These are phyloP conservation scores for Kodamaea jinghongensis DNA, from an alignment of 805 yeast genomes.

Conservation along the genomic window DNA sequence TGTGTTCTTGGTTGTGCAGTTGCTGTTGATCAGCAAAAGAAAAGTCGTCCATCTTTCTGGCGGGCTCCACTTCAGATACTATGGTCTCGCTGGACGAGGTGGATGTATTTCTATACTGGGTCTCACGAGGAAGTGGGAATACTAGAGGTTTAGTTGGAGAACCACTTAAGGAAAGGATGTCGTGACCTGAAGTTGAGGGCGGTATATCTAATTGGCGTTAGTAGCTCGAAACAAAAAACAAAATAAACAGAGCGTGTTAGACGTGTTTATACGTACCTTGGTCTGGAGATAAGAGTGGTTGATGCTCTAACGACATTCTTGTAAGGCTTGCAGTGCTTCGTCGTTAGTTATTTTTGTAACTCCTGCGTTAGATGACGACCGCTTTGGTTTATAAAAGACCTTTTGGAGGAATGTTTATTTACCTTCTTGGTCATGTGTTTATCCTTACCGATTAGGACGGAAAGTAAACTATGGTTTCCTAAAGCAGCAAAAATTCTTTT, in stretches of 20 bases:
- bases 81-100: slow-evolving; percentile 43
- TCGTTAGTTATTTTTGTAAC: no score
- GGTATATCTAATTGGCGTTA: slow-evolving; percentile 1
- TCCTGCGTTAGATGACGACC: no score
- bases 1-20: not conserved
- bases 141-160: slow-evolving; percentile 36
- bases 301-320: slow-evolving; percentile 3
- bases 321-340: not conserved
- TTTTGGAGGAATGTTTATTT: no score
- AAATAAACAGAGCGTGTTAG: no score
- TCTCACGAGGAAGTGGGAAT: slow-evolving; percentile 17
- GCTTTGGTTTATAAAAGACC: no score
- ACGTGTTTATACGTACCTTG: slow-evolving; percentile 7
- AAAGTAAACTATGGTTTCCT: no score
- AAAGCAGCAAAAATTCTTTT: no score
- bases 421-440: no score
- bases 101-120: slow-evolving; percentile 14
- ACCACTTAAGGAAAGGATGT: slow-evolving; percentile 15
- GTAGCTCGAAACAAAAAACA: not conserved
- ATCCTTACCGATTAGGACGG: no score
- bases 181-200: slow-evolving; percentile 3
- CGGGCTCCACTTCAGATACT: slow-evolving; percentile 29
- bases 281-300: slow-evolving; percentile 7
- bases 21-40: slow-evolving; percentile 18
- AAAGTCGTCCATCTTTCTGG: slow-evolving; percentile 18